These are phyloP conservation scores for Fallopia convolvulus DNA, from an alignment of 148 eudicot species.

Conservation along the genomic window DNA sequence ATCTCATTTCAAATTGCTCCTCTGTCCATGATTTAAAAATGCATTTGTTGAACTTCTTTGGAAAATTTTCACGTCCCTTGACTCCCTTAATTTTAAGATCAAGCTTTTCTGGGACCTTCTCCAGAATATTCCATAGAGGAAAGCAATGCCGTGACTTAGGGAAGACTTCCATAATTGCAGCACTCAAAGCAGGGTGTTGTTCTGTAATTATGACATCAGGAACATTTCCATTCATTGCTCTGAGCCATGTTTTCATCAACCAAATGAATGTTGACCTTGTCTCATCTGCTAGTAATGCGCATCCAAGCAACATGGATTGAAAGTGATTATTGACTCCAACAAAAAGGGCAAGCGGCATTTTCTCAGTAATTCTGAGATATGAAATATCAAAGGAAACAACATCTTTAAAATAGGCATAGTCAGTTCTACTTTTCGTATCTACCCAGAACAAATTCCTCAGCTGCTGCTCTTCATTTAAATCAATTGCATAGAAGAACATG, in stretches of 20 bases:
- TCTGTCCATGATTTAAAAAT: slow-evolving; percentile 47
- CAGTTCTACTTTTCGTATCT: slow-evolving; percentile 50
- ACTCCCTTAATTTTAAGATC: slow-evolving; percentile 21
- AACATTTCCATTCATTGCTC: slow-evolving; percentile 42
- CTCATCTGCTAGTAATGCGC: slow-evolving; percentile 48
- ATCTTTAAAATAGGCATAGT: slow-evolving; percentile 39
- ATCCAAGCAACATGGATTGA: slow-evolving; percentile 42
- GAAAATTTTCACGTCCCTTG: slow-evolving; percentile 29
- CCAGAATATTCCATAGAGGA: slow-evolving; percentile 39
- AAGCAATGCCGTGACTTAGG: slow-evolving; percentile 41
- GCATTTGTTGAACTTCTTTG: slow-evolving; percentile 36
- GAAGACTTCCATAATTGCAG: slow-evolving; percentile 34
- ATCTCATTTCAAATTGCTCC: slow-evolving; percentile 41
- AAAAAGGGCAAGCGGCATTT: slow-evolving; percentile 37
- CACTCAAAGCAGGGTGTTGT: slow-evolving; percentile 33
- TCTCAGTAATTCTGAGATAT: slow-evolving; percentile 32
- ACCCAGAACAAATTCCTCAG: slow-evolving; percentile 47
- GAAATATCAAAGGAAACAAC: slow-evolving; percentile 41
- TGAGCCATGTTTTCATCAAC: slow-evolving; percentile 49
- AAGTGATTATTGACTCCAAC: slow-evolving; percentile 50
- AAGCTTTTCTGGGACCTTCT: slow-evolving; percentile 38
- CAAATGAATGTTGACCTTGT: slow-evolving; percentile 34
- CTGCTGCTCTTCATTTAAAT: slow-evolving; percentile 38
- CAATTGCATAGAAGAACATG: slow-evolving; percentile 36
- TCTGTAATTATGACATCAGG: slow-evolving; percentile 34